Evolutionary conservation across 2,329 filamentous ascomycete species (phyloP).

Genomic region (Pseudogymnoascus sp.): DNA sequence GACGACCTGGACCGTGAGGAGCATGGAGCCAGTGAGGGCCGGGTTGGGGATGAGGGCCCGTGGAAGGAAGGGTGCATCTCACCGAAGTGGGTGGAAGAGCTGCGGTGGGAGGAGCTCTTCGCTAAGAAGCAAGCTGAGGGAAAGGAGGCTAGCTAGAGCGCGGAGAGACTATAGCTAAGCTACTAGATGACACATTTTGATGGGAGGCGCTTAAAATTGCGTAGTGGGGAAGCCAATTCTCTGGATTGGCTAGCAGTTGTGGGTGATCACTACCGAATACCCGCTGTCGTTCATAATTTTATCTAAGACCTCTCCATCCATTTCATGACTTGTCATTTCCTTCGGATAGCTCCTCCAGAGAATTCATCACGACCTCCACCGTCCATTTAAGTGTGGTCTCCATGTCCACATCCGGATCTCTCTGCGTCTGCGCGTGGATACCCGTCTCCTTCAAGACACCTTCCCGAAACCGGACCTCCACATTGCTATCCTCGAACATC

Average conservation of each 20-base stretch:
- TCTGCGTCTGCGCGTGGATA: slow-evolving; percentile 42
- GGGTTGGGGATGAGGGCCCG: neutral
- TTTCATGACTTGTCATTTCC: neutral
- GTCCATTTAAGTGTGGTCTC: slow-evolving; percentile 58
- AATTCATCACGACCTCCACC: slow-evolving; percentile 52
- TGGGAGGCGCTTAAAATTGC: no score
- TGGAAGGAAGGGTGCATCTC: neutral
- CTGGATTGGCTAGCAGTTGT: no score
- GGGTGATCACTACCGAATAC: no score
- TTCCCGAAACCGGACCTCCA: slow-evolving; percentile 44
- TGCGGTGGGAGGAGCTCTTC: neutral
- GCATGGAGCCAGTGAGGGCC: neutral
- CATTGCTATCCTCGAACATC: slow-evolving; percentile 64
- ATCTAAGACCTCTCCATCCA: no score
- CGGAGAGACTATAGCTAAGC: neutral
- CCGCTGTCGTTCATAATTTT: no score
- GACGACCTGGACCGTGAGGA: neutral
- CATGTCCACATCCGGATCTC: slow-evolving; percentile 47
- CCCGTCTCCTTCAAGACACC: slow-evolving; percentile 35
- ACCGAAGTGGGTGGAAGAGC: neutral
- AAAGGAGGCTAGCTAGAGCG: neutral
- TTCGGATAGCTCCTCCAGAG: slow-evolving; percentile 18
- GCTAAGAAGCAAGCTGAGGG: neutral
- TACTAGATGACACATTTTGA: neutral
- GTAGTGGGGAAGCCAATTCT: no score